phyloP scores from a whole-genome alignment of 306 rosid species.

The Potentilla sterilis region DNA sequence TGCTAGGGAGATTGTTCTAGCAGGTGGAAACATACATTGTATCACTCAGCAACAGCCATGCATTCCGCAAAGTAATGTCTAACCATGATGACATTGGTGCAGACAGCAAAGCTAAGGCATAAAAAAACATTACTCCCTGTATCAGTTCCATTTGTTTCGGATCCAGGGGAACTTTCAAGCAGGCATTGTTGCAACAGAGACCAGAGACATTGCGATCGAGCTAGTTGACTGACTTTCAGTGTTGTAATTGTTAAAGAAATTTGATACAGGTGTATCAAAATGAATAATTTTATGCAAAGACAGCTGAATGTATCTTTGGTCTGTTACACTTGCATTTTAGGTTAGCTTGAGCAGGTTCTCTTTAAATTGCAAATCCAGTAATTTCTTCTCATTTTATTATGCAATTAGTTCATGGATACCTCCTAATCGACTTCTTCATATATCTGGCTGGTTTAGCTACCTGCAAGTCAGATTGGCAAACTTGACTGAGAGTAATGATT shows the following conservation, averaged over 20 bases:
- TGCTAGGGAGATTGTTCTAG: conserved; percentile 86
- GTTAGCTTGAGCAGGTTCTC: neutral
- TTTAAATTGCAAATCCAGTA: neutral
- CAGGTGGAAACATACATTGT: conserved; percentile 92
- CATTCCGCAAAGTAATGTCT: conserved; percentile 4
- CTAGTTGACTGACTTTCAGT: neutral
- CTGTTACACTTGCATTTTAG: neutral
- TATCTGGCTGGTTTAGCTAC: neutral
- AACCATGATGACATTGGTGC: neutral
- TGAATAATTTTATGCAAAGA: neutral
- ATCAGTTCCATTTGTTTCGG: neutral
- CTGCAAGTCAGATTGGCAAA: neutral
- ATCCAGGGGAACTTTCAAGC: neutral
- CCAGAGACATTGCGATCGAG: neutral
- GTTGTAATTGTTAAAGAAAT: neutral
- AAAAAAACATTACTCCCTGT: neutral
- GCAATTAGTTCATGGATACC: neutral
- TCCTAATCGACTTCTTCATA: neutral
- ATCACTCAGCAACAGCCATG: conserved; percentile 93
- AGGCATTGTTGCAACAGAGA: neutral
- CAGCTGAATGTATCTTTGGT: neutral
- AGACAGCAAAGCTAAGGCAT: neutral
- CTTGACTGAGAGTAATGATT: neutral
- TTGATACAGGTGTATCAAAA: neutral
- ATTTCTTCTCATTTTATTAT: neutral